These are phyloP conservation scores for Pisolithus thermaeus DNA, from an alignment of 1,284 basidiomycete species.

Conservation along the genomic window DNA sequence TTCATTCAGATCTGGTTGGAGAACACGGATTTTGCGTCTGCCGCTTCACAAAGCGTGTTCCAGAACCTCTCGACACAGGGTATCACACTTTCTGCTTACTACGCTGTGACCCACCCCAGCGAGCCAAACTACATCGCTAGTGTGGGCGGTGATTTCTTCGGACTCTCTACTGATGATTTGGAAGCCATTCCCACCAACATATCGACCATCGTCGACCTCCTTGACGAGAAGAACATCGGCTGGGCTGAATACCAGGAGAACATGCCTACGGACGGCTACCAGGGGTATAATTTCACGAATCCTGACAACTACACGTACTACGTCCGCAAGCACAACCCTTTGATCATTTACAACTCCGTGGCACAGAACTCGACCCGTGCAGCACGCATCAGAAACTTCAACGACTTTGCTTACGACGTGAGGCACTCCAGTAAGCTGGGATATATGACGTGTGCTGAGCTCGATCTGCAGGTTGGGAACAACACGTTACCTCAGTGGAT, in stretches of 20 bases:
- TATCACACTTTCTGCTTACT: constrained; percentile 47
- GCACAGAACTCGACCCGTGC: constrained; percentile 37
- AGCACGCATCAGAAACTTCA: constrained; percentile 57
- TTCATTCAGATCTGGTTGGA: constrained; percentile 40
- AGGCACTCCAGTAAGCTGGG: constrained; percentile 12
- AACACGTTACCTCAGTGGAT: constrained; percentile 53
- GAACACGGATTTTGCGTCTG: constrained; percentile 46
- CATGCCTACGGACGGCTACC: constrained; percentile 51
- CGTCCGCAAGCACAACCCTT: constrained; percentile 58
- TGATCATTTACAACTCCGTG: constrained; percentile 31
- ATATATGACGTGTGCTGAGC: not conserved
- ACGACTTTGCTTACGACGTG: constrained; percentile 51
- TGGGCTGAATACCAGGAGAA: constrained; percentile 57
- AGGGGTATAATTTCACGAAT: constrained; percentile 43
- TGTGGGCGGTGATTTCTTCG: constrained; percentile 55
- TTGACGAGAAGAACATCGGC: constrained; percentile 54
- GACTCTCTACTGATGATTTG: constrained; percentile 42
- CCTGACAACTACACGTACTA: constrained; percentile 41
- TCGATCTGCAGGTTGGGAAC: constrained; percentile 23
- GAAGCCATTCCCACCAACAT: constrained; percentile 35
- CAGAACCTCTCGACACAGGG: constrained; percentile 46
- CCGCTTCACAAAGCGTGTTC: constrained; percentile 37
- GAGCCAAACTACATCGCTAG: constrained; percentile 56
- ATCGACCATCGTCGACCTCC: constrained; percentile 57
- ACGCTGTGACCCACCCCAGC: constrained; percentile 57